Evolutionary conservation across 257 asterid species (phyloP), one percentile per base, ranked within the genome.

Genomic region (Solanum tacnaense): DNA sequence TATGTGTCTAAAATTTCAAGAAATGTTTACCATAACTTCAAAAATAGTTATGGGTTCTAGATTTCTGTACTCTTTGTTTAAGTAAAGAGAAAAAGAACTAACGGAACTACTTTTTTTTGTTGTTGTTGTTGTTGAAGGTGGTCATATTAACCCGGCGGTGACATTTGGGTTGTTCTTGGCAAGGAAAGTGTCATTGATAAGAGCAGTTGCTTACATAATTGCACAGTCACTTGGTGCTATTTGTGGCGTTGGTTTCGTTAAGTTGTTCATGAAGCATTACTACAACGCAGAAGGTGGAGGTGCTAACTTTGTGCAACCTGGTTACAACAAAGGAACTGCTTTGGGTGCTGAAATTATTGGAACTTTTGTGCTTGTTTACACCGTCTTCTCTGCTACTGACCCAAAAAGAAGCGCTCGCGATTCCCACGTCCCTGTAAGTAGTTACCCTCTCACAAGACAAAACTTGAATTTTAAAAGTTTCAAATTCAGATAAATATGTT

Each of bases 191-290:
- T 81, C 89, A 6, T 34, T 87, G 46, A 23, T 67, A 81, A 81
- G 89, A 74, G 89, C 89, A 39, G 44, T 87, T 34, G 74, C 58
- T 16, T 87, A 87, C 52, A 87, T 87, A 5, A 49, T 87, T 4
- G 86, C 89, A 35, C 89, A 87, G 27, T 65, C 68, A 34, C 62
- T 83, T 74, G 89, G 89, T 41, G 89, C 89, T 49, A 84, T 88
- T 3, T 88, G 89, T 71, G 89, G 89, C 18, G 89, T 83, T 83
- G 89, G 89, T 27, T 32, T 88, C 2, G 89, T 88, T 7, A 88
- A 88, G 18, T 84, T 84, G 6, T 88, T 88, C 38, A 81, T 81
- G 85, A 81, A 81, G 52, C 87, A 84, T 25, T 60, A 34, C 60
- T 67, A 58, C 34, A 49, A 81, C 27, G 0, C 3, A 29, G 41